These are phyloP conservation scores for Gossypium schwendimanii DNA, from an alignment of 441 rosid species.

Conservation along the genomic window DNA sequence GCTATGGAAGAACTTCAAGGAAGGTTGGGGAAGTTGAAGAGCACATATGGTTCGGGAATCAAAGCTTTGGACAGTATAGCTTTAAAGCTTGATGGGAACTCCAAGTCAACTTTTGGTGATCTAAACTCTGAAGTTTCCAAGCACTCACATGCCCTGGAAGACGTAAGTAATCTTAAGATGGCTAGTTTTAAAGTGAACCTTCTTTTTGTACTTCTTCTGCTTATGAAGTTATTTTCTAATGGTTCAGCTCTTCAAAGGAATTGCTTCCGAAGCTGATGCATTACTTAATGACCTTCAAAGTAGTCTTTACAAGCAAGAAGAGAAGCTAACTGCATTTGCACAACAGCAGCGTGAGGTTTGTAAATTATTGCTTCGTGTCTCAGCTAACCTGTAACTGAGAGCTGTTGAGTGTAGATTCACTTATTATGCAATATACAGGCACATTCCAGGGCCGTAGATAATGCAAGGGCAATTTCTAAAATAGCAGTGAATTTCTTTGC, in stretches of 20 bases:
- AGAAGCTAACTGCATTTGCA: conserved; percentile 69
- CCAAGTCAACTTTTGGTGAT: conserved; percentile 58
- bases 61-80: conserved; percentile 69
- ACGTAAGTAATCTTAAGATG: conserved; percentile 39
- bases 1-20: conserved; percentile 74
- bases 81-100: conserved; percentile 57
- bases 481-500: conserved; percentile 62
- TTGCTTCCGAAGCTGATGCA: conserved; percentile 87
- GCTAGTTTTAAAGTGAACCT: background rate
- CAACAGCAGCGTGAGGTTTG: conserved; percentile 77
- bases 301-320: conserved; percentile 71
- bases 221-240: conserved; percentile 13
- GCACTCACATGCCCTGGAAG: conserved; percentile 73
- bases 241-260: conserved; percentile 76
- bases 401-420: background rate
- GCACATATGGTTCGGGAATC: conserved; percentile 61
- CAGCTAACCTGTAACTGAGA: background rate
- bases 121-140: conserved; percentile 78
- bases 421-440: conserved; percentile 42
- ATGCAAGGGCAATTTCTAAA: conserved; percentile 72
- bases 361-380: conserved; percentile 4
- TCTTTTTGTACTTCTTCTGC: background rate
- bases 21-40: conserved; percentile 63
- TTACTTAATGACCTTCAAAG: conserved; percentile 76
- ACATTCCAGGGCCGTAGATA: conserved; percentile 74